Percentiles rank a stretch among this genome's conserved stretches.
phyloP scores from a whole-genome alignment of 2,329 filamentous ascomycete genomes.

The Aspergillus brasiliensis region DNA sequence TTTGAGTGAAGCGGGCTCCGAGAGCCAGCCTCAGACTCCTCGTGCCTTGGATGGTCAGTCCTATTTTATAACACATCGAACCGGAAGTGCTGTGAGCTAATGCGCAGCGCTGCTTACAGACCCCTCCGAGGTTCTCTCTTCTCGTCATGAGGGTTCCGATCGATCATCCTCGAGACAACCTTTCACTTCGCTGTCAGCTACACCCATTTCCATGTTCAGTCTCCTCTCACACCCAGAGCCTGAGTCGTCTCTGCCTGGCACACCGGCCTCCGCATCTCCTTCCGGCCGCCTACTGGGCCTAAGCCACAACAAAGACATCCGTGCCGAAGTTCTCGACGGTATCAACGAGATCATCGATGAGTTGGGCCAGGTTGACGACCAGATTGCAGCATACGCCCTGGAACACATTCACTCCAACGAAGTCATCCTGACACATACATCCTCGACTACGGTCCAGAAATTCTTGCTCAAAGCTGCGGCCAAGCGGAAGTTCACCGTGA shows the following conservation, averaged over 20 bases:
- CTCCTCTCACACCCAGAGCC: constrained; percentile 71
- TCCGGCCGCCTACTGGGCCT: constrained; percentile 36
- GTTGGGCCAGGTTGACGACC: constrained; percentile 86
- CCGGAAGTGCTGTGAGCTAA: background rate
- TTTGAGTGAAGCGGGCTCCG: constrained; percentile 62
- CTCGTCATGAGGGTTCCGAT: constrained; percentile 35
- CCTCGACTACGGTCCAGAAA: constrained; percentile 81
- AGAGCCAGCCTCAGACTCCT: constrained; percentile 51
- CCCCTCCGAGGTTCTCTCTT: constrained; percentile 28
- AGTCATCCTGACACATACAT: constrained; percentile 85
- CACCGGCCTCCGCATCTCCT: constrained; percentile 38
- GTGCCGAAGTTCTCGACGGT: constrained; percentile 88
- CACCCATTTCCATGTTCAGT: constrained; percentile 79
- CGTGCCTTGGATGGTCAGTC: constrained; percentile 38
- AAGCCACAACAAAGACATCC: constrained; percentile 63
- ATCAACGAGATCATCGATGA: constrained; percentile 97
- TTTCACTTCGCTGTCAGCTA: constrained; percentile 57
- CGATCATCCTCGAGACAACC: constrained; percentile 56
- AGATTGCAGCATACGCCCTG: constrained; percentile 84
- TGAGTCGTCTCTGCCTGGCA: constrained; percentile 45
- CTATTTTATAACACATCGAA: background rate
- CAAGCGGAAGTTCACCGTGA: constrained; percentile 88
- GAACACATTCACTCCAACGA: constrained; percentile 94
- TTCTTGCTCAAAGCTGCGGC: constrained; percentile 85
- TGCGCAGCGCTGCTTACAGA: constrained; percentile 20